Evolutionary conservation across 305 asterid genomes (phyloP).

Genomic region (Fraxinus dipetala): DNA sequence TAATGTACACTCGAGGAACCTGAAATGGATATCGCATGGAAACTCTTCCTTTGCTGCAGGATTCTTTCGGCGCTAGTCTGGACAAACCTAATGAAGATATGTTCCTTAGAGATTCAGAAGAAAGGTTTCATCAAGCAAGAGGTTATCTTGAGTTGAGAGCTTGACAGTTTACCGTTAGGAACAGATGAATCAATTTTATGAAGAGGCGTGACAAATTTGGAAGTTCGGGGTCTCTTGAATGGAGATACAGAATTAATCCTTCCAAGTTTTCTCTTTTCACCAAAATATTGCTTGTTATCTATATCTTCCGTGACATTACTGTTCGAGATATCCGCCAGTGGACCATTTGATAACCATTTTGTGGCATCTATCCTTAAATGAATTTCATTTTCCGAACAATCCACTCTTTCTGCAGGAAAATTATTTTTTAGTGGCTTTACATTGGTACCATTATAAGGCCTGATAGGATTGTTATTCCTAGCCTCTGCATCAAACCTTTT

Average conservation of each 20-base stretch:
- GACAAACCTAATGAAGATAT: slow-evolving; percentile 50
- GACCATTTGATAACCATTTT: slow-evolving; percentile 44
- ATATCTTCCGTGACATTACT: slow-evolving; percentile 24
- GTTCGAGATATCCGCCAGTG: slow-evolving; percentile 72
- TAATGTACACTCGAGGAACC: slow-evolving; percentile 51
- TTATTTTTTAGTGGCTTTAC: slow-evolving; percentile 32
- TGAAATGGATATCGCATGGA: slow-evolving; percentile 62
- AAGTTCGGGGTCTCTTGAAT: slow-evolving; percentile 86
- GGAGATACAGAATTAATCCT: slow-evolving; percentile 55
- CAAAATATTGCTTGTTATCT: slow-evolving; percentile 41
- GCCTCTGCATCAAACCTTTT: slow-evolving; percentile 81
- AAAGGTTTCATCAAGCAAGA: slow-evolving; percentile 28
- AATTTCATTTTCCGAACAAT: slow-evolving; percentile 33
- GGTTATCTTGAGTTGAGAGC: slow-evolving; percentile 20
- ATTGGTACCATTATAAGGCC: slow-evolving; percentile 30
- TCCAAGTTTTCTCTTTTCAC: slow-evolving; percentile 61
- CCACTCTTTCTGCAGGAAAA: slow-evolving; percentile 18
- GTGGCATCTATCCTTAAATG: slow-evolving; percentile 28
- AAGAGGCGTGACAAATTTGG: slow-evolving; percentile 62
- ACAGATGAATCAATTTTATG: slow-evolving; percentile 36
- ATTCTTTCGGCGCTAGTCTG: slow-evolving; percentile 55
- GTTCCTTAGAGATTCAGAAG: slow-evolving; percentile 34
- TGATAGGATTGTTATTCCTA: slow-evolving; percentile 31
- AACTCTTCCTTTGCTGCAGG: slow-evolving; percentile 48
- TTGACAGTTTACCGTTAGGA: slow-evolving; percentile 52